Conservation (phyloP, 352 stramenopile genomes). For the Globisporangium nagaii region DNA sequence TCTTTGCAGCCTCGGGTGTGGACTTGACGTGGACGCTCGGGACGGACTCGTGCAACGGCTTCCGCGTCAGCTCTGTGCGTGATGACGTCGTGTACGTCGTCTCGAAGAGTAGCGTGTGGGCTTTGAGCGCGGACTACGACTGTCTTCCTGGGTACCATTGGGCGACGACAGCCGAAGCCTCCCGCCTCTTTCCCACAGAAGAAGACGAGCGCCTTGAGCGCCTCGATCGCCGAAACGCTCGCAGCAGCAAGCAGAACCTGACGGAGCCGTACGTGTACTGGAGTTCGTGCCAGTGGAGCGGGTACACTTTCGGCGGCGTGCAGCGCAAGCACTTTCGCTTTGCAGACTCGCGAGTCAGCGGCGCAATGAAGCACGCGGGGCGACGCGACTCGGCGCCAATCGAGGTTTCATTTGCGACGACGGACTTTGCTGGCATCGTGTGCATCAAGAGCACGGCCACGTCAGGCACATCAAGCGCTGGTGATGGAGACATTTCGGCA, state of each 20-base stretch:
- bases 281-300: slow-evolving; percentile 65
- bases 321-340: slow-evolving; percentile 66
- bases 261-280: slow-evolving; percentile 60
- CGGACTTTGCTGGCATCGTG: slow-evolving; percentile 74
- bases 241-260: slow-evolving; percentile 3
- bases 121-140: slow-evolving; percentile 40
- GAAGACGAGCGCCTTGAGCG: neutral
- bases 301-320: slow-evolving; percentile 43
- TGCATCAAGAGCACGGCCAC: slow-evolving; percentile 31
- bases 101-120: slow-evolving; percentile 37
- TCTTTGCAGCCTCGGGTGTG: slow-evolving; percentile 69
- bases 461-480: neutral
- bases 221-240: no score
- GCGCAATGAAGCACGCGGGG: slow-evolving; percentile 61
- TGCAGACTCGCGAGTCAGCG: slow-evolving; percentile 54
- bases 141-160: slow-evolving; percentile 70
- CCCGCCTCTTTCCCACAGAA: slow-evolving; percentile 11
- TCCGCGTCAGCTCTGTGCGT: slow-evolving; percentile 33
- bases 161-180: slow-evolving; percentile 44
- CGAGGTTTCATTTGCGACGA: slow-evolving; percentile 23
- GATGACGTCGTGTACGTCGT: slow-evolving; percentile 57
- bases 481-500: no score
- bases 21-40: slow-evolving; percentile 41
- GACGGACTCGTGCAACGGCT: slow-evolving; percentile 32
- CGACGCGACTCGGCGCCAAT: slow-evolving; percentile 28